phyloP scores from a whole-genome alignment of 768 basidiomycete genomes.

The Termitomyces sp. region DNA sequence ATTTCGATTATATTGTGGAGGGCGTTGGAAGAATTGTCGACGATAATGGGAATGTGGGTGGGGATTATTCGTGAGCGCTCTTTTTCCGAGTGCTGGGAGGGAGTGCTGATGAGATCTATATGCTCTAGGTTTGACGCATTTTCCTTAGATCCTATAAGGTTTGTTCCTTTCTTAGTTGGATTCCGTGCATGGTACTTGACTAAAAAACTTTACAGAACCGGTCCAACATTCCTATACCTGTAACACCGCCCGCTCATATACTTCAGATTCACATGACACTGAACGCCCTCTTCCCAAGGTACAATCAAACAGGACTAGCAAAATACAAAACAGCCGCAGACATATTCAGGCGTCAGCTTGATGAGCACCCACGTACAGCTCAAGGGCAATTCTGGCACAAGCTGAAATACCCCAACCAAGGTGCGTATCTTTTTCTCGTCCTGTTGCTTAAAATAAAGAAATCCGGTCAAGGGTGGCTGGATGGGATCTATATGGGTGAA shows the following conservation, averaged over 20 bases:
- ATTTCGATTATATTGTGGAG: slow-evolving; percentile 33
- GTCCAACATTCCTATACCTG: slow-evolving; percentile 35
- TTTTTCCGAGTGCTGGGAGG: neutral
- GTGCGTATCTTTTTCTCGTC: slow-evolving; percentile 11
- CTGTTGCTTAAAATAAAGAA: neutral
- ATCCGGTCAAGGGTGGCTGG: slow-evolving; percentile 31
- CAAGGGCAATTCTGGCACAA: slow-evolving; percentile 46
- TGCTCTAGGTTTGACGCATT: slow-evolving; percentile 25
- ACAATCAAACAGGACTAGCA: slow-evolving; percentile 23
- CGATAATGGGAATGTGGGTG: slow-evolving; percentile 33
- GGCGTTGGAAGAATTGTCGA: slow-evolving; percentile 35
- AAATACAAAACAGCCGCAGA: slow-evolving; percentile 39
- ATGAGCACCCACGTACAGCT: slow-evolving; percentile 36
- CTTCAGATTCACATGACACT: neutral
- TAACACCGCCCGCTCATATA: slow-evolving; percentile 6
- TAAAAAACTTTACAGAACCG: slow-evolving; percentile 21
- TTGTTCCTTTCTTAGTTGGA: neutral
- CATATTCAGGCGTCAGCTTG: slow-evolving; percentile 30
- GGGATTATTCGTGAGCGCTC: slow-evolving; percentile 28
- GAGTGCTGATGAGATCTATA: slow-evolving; percentile 7
- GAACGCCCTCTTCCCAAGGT: slow-evolving; percentile 15
- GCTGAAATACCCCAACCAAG: slow-evolving; percentile 35
- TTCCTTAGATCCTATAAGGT: slow-evolving; percentile 32
- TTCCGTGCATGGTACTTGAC: no score
- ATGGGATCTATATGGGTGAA: slow-evolving; percentile 42